A percentile compares a stretch with the other conserved stretches of the same genome.
These are phyloP conservation scores for Xylaria sp. DNA, from an alignment of 2,329 filamentous ascomycete genomes.

Conservation along the genomic window DNA sequence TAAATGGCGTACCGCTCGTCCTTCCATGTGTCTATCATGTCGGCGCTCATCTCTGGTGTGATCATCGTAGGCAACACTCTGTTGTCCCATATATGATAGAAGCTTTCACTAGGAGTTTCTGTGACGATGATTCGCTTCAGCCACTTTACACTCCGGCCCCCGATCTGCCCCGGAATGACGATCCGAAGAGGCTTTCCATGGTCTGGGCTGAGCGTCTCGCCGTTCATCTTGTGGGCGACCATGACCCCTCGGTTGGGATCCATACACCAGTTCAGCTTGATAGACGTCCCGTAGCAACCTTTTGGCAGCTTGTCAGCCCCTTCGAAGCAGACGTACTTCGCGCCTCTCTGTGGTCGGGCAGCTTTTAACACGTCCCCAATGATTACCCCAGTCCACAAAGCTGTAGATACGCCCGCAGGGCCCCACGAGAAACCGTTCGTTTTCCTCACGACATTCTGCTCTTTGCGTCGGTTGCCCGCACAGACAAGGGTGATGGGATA, in stretches of 20 bases:
- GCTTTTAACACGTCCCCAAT: slow-evolving; percentile 71
- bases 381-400: slow-evolving; percentile 82
- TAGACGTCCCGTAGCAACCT: slow-evolving; percentile 83
- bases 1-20: slow-evolving; percentile 94
- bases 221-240: slow-evolving; percentile 90
- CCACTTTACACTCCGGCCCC: slow-evolving; percentile 93
- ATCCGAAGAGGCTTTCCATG: slow-evolving; percentile 83
- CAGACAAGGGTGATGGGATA: slow-evolving; percentile 89
- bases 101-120: slow-evolving; percentile 80
- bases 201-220: slow-evolving; percentile 76
- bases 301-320: slow-evolving; percentile 88
- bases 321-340: slow-evolving; percentile 87
- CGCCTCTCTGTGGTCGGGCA: slow-evolving; percentile 69
- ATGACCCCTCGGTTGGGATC: slow-evolving; percentile 82
- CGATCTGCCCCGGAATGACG: slow-evolving; percentile 89
- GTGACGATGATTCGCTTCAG: slow-evolving; percentile 80
- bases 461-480: slow-evolving; percentile 88
- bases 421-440: slow-evolving; percentile 96
- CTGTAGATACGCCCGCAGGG: slow-evolving; percentile 81
- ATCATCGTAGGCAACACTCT: slow-evolving; percentile 85
- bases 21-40: slow-evolving; percentile 76
- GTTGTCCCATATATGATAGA: slow-evolving; percentile 96
- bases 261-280: slow-evolving; percentile 87
- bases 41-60: slow-evolving; percentile 76
- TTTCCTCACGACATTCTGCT: slow-evolving; percentile 89